phyloP scores from a whole-genome alignment of 768 basidiomycete species.

The Mycena maculata region DNA sequence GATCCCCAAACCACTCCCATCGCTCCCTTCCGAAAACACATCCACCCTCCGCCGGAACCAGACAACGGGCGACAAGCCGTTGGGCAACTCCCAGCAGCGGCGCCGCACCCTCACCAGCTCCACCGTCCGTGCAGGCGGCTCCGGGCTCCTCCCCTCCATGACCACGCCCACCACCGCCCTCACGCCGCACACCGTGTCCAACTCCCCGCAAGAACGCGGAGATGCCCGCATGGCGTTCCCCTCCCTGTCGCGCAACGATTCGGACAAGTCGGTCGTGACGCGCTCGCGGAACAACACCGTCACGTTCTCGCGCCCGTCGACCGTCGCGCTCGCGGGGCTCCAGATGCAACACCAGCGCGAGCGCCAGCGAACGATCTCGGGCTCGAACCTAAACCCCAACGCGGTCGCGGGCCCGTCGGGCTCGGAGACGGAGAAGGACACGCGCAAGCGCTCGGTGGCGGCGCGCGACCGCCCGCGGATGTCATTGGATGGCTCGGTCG shows the following conservation, averaged over 20 bases:
- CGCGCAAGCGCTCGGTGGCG: conserved; percentile 51
- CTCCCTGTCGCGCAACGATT: conserved; percentile 58
- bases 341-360: conserved; percentile 62
- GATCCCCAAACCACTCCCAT: conserved; percentile 69
- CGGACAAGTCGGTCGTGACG: conserved; percentile 48
- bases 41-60: conserved; percentile 34
- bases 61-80: conserved; percentile 23
- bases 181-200: conserved; percentile 72
- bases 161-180: conserved; percentile 75
- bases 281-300: conserved; percentile 56
- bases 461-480: conserved; percentile 51
- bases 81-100: conserved; percentile 35
- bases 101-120: conserved; percentile 50
- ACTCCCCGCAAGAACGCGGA: conserved; percentile 47
- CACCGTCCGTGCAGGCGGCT: conserved; percentile 45
- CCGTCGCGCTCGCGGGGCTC: conserved; percentile 63
- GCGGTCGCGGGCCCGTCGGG: conserved; percentile 42
- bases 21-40: conserved; percentile 68
- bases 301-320: conserved; percentile 74
- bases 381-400: conserved; percentile 30
- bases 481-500: conserved; percentile 58
- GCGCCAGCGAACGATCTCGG: conserved; percentile 46
- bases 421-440: conserved; percentile 63
- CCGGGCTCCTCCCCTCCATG: conserved; percentile 58
- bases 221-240: conserved; percentile 37